Conservation (phyloP, 768 basidiomycete species). For the Collybia mongolica region DNA sequence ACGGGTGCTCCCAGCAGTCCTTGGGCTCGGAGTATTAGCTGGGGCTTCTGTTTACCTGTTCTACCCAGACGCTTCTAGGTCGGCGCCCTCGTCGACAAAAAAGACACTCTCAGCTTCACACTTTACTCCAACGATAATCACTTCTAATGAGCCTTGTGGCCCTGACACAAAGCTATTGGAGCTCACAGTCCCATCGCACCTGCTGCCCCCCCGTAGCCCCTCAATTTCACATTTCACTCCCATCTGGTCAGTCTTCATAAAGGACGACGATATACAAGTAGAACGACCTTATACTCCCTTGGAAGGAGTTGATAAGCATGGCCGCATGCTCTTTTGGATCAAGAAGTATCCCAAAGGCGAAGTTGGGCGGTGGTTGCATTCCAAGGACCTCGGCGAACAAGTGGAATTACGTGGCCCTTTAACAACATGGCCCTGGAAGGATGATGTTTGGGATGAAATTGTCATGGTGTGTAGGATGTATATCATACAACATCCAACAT, state of each 20-base stretch:
- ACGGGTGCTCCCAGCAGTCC: slow-evolving; percentile 2
- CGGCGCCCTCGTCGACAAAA: slow-evolving; percentile 37
- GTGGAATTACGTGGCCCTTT: slow-evolving; percentile 80
- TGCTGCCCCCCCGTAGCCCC: slow-evolving; percentile 26
- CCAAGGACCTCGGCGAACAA: slow-evolving; percentile 60
- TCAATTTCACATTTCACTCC: slow-evolving; percentile 27
- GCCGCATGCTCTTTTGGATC: slow-evolving; percentile 76
- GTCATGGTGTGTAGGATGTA: slow-evolving; percentile 55
- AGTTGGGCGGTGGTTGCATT: slow-evolving; percentile 81
- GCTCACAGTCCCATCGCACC: slow-evolving; percentile 49
- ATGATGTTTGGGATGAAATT: slow-evolving; percentile 69
- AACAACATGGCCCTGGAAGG: slow-evolving; percentile 60
- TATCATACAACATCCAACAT: background rate
- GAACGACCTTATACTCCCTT: slow-evolving; percentile 85
- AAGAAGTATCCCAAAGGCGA: slow-evolving; percentile 79
- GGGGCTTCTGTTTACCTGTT: slow-evolving; percentile 51
- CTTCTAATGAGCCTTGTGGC: slow-evolving; percentile 50
- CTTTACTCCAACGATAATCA: slow-evolving; percentile 61
- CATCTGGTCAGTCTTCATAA: slow-evolving; percentile 79
- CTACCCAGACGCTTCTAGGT: slow-evolving; percentile 45
- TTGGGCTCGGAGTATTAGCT: slow-evolving; percentile 23
- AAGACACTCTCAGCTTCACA: slow-evolving; percentile 44
- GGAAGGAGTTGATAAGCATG: slow-evolving; percentile 63
- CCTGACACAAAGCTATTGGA: slow-evolving; percentile 65
- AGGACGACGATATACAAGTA: slow-evolving; percentile 87